These are phyloP conservation scores for Pulchroboletus neoregius DNA, from an alignment of 1,284 basidiomycete genomes.

Conservation along the genomic window DNA sequence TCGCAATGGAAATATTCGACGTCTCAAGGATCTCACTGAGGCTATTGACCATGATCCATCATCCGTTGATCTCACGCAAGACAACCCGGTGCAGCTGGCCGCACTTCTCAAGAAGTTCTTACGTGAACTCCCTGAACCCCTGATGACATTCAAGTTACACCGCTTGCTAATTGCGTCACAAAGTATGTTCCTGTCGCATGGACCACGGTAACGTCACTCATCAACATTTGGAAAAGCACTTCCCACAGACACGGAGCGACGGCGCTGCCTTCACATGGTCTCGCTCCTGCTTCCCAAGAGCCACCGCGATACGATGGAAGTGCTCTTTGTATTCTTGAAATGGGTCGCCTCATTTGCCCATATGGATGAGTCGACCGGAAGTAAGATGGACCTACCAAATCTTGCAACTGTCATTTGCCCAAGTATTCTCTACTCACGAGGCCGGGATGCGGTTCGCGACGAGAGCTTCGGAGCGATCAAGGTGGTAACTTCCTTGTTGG, in stretches of 20 bases:
- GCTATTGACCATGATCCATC: constrained; percentile 90
- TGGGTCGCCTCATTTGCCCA: constrained; percentile 99
- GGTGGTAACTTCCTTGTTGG: constrained; percentile 81
- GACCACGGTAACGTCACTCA: constrained; percentile 6
- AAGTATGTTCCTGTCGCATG: constrained; percentile 48
- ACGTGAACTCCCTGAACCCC: constrained; percentile 92
- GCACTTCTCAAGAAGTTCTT: constrained; percentile 97
- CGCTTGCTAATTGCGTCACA: constrained; percentile 86
- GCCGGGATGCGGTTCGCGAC: constrained; percentile 83
- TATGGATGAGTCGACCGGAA: constrained; percentile 96
- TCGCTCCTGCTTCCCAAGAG: constrained; percentile 86
- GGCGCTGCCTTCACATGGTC: constrained; percentile 82
- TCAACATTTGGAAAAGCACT: constrained; percentile 49
- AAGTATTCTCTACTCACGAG: constrained; percentile 87
- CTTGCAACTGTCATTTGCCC: constrained; percentile 98
- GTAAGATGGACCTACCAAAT: constrained; percentile 97
- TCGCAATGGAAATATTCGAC: constrained; percentile 96
- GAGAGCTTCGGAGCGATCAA: constrained; percentile 91
- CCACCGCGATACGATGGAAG: constrained; percentile 97
- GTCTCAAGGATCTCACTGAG: constrained; percentile 87
- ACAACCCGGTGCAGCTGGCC: constrained; percentile 96
- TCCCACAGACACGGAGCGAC: constrained; percentile 73
- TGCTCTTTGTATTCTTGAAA: constrained; percentile 96
- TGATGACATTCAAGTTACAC: constrained; percentile 94
- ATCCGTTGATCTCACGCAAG: constrained; percentile 87